Evolutionary conservation across 768 basidiomycete genomes (phyloP).

Genomic region (Xerocomellus dryophilus): DNA sequence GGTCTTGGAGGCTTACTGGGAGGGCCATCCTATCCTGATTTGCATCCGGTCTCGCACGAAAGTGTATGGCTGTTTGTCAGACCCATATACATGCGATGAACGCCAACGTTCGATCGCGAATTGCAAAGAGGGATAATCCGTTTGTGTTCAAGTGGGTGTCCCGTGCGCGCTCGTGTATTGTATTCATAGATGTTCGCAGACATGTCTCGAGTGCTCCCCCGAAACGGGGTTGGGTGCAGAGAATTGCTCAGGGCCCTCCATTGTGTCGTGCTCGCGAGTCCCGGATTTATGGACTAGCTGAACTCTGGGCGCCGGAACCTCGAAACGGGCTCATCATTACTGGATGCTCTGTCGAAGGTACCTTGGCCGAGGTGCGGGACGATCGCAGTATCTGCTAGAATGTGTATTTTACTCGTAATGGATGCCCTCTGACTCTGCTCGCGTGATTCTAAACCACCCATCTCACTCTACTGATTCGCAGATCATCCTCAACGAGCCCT

Average conservation of each 20-base stretch:
- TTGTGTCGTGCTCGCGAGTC: constrained; percentile 95
- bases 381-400: not conserved
- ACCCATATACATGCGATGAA: constrained; percentile 98
- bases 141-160: constrained; percentile 90
- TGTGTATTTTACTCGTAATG: constrained; percentile 19
- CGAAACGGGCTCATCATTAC: constrained; percentile 93
- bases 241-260: constrained; percentile 87
- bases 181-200: constrained; percentile 34
- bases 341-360: constrained; percentile 96
- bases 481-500: constrained; percentile 90
- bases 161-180: not conserved
- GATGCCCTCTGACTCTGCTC: constrained; percentile 5
- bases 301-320: constrained; percentile 92
- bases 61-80: constrained; percentile 97
- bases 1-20: constrained; percentile 95
- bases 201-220: constrained; percentile 78
- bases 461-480: constrained; percentile 31
- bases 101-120: constrained; percentile 80
- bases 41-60: constrained; percentile 92
- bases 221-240: constrained; percentile 77
- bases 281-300: constrained; percentile 92
- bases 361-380: constrained; percentile 76
- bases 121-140: constrained; percentile 92
- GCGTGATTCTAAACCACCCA: constrained; percentile 2
- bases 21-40: constrained; percentile 87